A percentile compares a stretch with the other conserved stretches of the same genome.
Evolutionary conservation across 345 rosid genomes (phyloP).

Genomic region (Luvunga scandens): DNA sequence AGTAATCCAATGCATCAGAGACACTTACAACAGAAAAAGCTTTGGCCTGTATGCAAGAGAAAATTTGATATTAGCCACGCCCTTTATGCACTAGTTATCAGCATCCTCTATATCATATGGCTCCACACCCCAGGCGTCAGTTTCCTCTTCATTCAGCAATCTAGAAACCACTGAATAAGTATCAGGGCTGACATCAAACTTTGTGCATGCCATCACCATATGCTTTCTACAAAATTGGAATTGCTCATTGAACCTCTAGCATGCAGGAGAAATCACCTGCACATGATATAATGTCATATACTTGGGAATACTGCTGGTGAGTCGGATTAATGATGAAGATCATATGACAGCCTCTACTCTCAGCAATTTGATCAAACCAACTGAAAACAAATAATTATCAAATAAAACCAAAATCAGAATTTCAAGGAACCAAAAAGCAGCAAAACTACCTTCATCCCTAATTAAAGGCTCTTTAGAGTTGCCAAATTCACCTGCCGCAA

Average conservation of each 20-base stretch:
- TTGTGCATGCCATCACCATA: conserved; percentile 48
- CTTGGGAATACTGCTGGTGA: neutral
- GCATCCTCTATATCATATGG: conserved; percentile 49
- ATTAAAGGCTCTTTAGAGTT: conserved; percentile 19
- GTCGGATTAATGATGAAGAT: neutral
- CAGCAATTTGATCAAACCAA: neutral
- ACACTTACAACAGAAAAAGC: conserved; percentile 47
- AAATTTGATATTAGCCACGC: conserved; percentile 52
- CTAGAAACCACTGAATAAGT: conserved; percentile 41
- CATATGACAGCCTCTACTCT: neutral
- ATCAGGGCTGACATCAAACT: conserved; percentile 50
- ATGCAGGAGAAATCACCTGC: conserved; percentile 44
- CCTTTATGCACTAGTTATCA: conserved; percentile 42
- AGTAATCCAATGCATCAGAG: conserved; percentile 48
- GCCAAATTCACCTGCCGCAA: conserved; percentile 27
- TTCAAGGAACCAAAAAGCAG: neutral
- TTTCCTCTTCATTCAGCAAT: conserved; percentile 43
- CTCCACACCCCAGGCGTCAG: conserved; percentile 58
- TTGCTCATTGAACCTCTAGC: conserved; percentile 34
- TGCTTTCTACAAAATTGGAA: conserved; percentile 47
- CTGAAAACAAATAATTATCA: neutral
- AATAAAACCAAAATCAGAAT: neutral
- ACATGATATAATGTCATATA: neutral
- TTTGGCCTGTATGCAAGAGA: conserved; percentile 47
- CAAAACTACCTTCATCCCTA: conserved; percentile 35